Conservation (phyloP, 768 basidiomycete genomes). For the Lactarius hatsudake region DNA sequence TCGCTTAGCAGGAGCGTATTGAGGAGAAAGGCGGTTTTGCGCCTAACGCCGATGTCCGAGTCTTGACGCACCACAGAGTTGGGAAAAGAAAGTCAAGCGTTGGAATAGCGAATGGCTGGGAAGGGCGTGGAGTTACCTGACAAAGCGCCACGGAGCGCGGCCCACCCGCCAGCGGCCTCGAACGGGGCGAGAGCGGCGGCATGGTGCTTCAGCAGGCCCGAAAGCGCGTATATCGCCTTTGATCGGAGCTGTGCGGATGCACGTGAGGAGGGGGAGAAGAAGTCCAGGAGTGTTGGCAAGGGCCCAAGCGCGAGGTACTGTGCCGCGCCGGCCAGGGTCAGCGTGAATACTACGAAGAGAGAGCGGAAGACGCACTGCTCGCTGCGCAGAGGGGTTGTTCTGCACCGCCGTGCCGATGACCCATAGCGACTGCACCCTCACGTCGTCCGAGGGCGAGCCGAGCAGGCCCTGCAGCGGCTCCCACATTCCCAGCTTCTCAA, state of each 20-base stretch:
- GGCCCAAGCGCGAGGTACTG: conserved; percentile 68
- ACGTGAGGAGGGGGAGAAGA: conserved; percentile 52
- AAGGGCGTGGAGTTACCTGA: conserved; percentile 44
- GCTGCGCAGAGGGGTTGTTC: conserved; percentile 85
- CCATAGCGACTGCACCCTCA: conserved; percentile 75
- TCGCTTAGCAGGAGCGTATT: conserved; percentile 55
- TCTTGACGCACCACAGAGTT: conserved; percentile 42
- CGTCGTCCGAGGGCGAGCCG: conserved; percentile 52
- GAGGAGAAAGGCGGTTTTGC: conserved; percentile 77
- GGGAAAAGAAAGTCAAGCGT: background rate
- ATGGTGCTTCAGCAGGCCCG: conserved; percentile 77
- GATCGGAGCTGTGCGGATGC: conserved; percentile 54
- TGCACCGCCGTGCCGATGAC: conserved; percentile 86
- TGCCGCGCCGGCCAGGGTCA: too few relatives aligned
- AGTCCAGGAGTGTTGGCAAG: conserved; percentile 57
- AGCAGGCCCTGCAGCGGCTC: conserved; percentile 66
- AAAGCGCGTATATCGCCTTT: conserved; percentile 82
- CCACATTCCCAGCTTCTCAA: conserved; percentile 77
- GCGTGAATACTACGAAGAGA: too few relatives aligned
- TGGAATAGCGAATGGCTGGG: background rate
- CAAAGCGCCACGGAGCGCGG: conserved; percentile 52
- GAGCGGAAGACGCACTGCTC: conserved; percentile 48
- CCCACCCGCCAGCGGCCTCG: conserved; percentile 60
- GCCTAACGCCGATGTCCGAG: conserved; percentile 70
- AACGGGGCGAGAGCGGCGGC: conserved; percentile 59